phyloP scores from a whole-genome alignment of 768 basidiomycete genomes.

The Royoungia palumana region DNA sequence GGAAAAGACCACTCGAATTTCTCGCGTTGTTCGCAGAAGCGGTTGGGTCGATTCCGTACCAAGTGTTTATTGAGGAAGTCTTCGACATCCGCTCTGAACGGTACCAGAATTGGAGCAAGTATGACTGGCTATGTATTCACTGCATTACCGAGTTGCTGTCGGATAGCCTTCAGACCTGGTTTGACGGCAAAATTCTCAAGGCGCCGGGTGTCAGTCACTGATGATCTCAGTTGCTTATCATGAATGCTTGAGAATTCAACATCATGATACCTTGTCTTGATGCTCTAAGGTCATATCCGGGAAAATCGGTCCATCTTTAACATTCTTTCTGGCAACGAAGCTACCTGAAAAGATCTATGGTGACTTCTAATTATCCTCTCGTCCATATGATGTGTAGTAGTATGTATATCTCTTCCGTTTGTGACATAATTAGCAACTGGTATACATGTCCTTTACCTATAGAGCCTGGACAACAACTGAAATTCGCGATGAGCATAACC shows the following conservation, averaged over 20 bases:
- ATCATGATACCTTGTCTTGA: too few relatives aligned
- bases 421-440: conserved; percentile 17
- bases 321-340: not conserved
- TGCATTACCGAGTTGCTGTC: conserved; percentile 27
- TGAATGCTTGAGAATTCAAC: too few relatives aligned
- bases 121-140: conserved; percentile 30
- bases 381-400: not conserved
- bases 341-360: not conserved
- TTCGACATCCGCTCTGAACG: conserved; percentile 15
- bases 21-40: conserved; percentile 4
- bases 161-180: conserved; percentile 12
- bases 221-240: too few relatives aligned
- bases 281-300: too few relatives aligned
- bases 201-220: too few relatives aligned
- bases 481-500: not conserved
- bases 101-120: conserved; percentile 28
- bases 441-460: conserved; percentile 19
- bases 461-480: not conserved
- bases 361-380: not conserved
- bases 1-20: conserved; percentile 4
- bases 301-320: too few relatives aligned
- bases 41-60: conserved; percentile 7
- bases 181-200: not conserved
- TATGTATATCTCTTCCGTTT: conserved; percentile 2
- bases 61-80: conserved; percentile 12